phyloP scores from a whole-genome alignment of 495 filamentous ascomycete species.

The Penicillium egyptiacum region DNA sequence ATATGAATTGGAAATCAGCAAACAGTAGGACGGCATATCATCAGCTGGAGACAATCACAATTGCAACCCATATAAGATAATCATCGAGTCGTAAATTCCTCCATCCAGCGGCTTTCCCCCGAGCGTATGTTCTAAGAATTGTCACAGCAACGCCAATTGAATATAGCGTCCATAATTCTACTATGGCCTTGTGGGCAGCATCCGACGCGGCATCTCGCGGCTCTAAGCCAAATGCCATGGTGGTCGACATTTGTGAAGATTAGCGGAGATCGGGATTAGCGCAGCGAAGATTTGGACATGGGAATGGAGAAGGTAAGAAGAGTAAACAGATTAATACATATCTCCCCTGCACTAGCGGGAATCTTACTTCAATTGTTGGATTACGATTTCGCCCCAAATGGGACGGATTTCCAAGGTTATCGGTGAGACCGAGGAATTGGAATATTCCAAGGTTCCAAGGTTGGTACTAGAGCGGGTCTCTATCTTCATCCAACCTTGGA shows the following conservation, averaged over 20 bases:
- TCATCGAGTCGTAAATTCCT: slow-evolving; percentile 49
- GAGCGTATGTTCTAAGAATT: slow-evolving; percentile 46
- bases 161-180: slow-evolving; percentile 49
- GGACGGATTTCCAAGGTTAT: too few relatives aligned
- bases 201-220: slow-evolving; percentile 31
- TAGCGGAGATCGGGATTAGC: not conserved
- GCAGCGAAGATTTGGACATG: not conserved
- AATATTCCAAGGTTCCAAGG: too few relatives aligned
- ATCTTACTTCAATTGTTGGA: not conserved
- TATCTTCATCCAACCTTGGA: too few relatives aligned
- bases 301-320: not conserved
- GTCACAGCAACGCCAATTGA: slow-evolving; percentile 42
- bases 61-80: slow-evolving; percentile 52
- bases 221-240: slow-evolving; percentile 14
- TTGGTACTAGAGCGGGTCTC: too few relatives aligned
- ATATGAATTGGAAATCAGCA: slow-evolving; percentile 12
- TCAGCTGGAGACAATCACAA: slow-evolving; percentile 33
- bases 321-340: not conserved
- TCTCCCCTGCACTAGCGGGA: not conserved
- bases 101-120: slow-evolving; percentile 44
- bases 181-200: slow-evolving; percentile 37
- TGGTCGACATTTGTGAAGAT: not conserved
- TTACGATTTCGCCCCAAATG: not conserved
- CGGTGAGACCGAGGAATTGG: too few relatives aligned
- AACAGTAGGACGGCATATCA: not conserved